Conservation (phyloP, 371 early-diverging fungal genomes). For the Actinomortierella wolfii region DNA sequence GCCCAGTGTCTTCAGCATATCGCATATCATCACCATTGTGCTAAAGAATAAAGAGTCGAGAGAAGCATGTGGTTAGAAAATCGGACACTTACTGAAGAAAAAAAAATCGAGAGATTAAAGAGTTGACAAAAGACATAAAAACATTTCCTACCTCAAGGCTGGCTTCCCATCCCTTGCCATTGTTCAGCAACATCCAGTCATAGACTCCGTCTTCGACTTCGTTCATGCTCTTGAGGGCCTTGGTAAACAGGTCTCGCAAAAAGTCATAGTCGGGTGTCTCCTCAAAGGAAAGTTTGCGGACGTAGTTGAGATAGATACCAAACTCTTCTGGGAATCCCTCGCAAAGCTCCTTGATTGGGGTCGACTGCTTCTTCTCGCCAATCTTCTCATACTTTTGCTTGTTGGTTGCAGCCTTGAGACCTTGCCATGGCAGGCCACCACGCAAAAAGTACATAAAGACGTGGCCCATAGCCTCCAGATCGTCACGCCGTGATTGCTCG, state of each 20-base stretch:
- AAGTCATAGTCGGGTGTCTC: slow-evolving; percentile 97
- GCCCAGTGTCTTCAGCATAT: slow-evolving; percentile 10
- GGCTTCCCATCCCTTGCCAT: slow-evolving; percentile 63
- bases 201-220: slow-evolving; percentile 92
- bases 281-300: slow-evolving; percentile 93
- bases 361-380: slow-evolving; percentile 96
- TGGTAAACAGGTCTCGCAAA: slow-evolving; percentile 86
- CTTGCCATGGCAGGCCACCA: slow-evolving; percentile 99
- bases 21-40: slow-evolving; percentile 16
- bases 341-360: slow-evolving; percentile 92
- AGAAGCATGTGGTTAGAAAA: slow-evolving; percentile 7
- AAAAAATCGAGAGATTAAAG: not conserved
- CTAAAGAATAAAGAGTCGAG: slow-evolving; percentile 12
- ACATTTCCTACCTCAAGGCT: slow-evolving; percentile 46
- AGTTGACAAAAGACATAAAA: slow-evolving; percentile 1
- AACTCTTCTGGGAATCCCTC: slow-evolving; percentile 95
- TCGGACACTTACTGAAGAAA: not conserved
- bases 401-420: slow-evolving; percentile 97
- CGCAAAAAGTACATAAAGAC: slow-evolving; percentile 99
- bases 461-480: slow-evolving; percentile 98
- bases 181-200: slow-evolving; percentile 90
- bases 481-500: slow-evolving; percentile 90
- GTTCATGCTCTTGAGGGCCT: slow-evolving; percentile 74
- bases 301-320: slow-evolving; percentile 89
- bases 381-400: slow-evolving; percentile 99